phyloP scores from a whole-genome alignment of 73 alveolate genomes.

The Paramecium pentaurelia region DNA sequence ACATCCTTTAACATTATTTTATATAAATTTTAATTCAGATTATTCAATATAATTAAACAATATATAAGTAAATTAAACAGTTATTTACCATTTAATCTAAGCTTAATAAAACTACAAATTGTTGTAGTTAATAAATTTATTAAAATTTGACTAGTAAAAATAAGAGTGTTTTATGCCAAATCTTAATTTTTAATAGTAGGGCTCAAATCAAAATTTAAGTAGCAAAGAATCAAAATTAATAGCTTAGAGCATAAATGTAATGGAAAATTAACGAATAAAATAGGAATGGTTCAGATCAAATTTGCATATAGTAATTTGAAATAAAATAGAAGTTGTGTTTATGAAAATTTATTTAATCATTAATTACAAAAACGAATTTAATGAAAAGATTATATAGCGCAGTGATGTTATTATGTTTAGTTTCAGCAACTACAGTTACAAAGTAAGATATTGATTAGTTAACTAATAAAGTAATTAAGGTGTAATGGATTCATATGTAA shows the following conservation, averaged over 20 bases:
- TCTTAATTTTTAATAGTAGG: too few relatives aligned
- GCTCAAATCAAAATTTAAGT: too few relatives aligned
- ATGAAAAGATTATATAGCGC: not conserved
- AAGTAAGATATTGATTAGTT: not conserved
- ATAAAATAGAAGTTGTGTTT: not conserved
- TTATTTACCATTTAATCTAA: too few relatives aligned
- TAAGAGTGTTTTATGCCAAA: too few relatives aligned
- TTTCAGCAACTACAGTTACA: slow-evolving; percentile 16
- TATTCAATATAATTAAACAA: too few relatives aligned
- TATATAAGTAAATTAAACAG: too few relatives aligned
- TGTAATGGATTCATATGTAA: not conserved
- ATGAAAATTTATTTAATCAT: not conserved
- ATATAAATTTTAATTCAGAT: too few relatives aligned
- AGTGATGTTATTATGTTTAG: not conserved
- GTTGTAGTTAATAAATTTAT: too few relatives aligned
- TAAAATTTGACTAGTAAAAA: too few relatives aligned
- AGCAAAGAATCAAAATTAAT: too few relatives aligned
- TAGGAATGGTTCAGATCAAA: not conserved
- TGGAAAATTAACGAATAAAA: not conserved
- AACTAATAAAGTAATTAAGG: slow-evolving; percentile 5
- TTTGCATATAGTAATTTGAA: not conserved
- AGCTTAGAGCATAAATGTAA: not conserved
- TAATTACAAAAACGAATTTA: not conserved
- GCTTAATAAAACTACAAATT: too few relatives aligned
- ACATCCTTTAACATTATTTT: too few relatives aligned